Conservation (phyloP, 345 rosid species). For the Corymbia maculata region DNA sequence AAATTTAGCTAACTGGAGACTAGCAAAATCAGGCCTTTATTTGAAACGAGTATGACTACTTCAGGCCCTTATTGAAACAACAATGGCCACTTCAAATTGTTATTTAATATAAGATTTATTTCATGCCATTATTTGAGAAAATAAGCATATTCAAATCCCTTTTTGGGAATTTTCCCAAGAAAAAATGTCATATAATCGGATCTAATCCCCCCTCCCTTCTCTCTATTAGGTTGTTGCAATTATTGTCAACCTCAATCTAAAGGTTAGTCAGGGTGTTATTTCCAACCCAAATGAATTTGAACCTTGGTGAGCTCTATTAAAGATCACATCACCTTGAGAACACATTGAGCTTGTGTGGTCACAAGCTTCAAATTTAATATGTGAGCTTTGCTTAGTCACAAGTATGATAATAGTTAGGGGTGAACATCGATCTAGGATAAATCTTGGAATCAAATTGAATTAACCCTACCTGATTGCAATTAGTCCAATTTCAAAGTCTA, state of each 20-base stretch:
- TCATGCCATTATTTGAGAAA: no score
- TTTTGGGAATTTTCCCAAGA: no score
- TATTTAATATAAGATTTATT: no score
- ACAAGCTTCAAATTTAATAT: not conserved
- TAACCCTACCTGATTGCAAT: rapidly evolving
- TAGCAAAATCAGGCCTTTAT: no score
- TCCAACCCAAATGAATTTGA: not conserved
- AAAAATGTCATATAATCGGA: no score
- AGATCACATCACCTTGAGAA: rapidly evolving
- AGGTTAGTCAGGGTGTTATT: rapidly evolving
- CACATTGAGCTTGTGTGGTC: not conserved
- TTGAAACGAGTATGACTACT: no score
- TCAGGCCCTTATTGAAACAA: no score
- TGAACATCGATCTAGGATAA: not conserved
- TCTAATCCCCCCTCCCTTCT: not conserved
- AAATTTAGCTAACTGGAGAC: no score
- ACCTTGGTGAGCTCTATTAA: not conserved
- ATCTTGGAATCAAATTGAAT: no score
- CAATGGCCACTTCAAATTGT: no score
- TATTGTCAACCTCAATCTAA: not conserved
- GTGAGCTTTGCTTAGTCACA: not conserved
- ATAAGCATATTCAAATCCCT: no score
- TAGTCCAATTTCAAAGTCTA: not conserved
- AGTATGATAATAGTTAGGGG: not conserved
- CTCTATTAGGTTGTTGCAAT: not conserved